Evolutionary conservation across 441 rosid genomes (phyloP), one percentile per base, ranked within the genome.

Genomic region (Brassica hybrid): DNA sequence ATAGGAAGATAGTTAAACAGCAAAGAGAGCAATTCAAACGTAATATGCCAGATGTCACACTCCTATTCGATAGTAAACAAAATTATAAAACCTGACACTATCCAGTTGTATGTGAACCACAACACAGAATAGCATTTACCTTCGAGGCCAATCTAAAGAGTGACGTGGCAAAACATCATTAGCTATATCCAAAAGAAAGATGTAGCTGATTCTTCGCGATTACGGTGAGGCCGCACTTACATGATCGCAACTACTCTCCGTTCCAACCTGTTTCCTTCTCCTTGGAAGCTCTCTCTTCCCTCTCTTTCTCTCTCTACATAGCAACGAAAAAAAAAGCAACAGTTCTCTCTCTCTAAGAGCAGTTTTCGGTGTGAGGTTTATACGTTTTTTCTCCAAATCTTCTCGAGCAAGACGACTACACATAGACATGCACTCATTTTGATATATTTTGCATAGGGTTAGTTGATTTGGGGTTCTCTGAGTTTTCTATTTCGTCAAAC

Each of bases 321-420:
- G 17, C 65, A 18, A 80, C 68, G 70, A 1, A 21, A 21, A 18
- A 75, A 36, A 76, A 75, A 80, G 18, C 52, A 65, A 25, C 64
- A 27, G 59, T 1, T 16, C 58, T 54, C 48, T 41, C 70, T 76
- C 59, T 83, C 72, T 48, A 7, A 61, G 32, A 65, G 67, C 85
- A 60, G 68, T 71, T 84, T 79, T 80, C 74, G 62, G 56, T 67
- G 80, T 79, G 86, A 5, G 84, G 83, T 83, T 75, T 81, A 65
- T 73, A 61, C 34, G 58, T 21, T 43, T 70, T 64, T 56, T 30
- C 61, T n/a, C 36, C 66, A 54, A 68, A 63, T 64, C 82, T 48
- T 65, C 59, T 34, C 23, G 18, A 30, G 65, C 61, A 18, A 74
- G 79, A 74, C 65, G 76, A 74, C 60, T 54, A 34, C 52, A 79